phyloP scores from a whole-genome alignment of 345 rosid species.

The Rhodomyrtus tomentosa region DNA sequence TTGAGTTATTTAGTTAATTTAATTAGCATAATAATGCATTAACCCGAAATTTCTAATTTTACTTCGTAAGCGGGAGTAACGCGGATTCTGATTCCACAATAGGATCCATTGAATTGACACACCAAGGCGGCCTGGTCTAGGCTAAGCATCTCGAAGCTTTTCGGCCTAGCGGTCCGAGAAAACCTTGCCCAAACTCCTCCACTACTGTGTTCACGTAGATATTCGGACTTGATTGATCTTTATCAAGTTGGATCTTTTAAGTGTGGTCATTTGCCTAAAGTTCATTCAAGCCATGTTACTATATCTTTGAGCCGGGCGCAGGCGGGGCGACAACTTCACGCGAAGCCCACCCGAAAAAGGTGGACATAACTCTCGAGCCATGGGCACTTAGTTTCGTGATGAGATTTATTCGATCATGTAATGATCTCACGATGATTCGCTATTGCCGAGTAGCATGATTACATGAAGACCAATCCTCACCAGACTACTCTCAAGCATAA shows the following conservation, averaged over 20 bases:
- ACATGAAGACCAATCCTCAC: fast-evolving
- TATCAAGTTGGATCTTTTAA: background rate
- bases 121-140: background rate
- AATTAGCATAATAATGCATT: too few relatives aligned
- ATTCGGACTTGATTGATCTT: background rate
- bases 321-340: background rate
- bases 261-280: background rate
- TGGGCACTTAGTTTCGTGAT: background rate
- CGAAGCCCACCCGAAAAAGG: background rate
- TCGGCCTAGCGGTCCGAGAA: background rate
- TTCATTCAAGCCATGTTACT: background rate
- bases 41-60: too few relatives aligned
- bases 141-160: background rate
- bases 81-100: too few relatives aligned
- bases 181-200: background rate
- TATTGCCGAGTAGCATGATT: too few relatives aligned
- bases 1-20: too few relatives aligned
- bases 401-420: background rate
- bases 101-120: background rate
- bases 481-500: background rate
- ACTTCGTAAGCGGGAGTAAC: too few relatives aligned
- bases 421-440: background rate
- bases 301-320: background rate
- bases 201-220: background rate
- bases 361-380: background rate